phyloP scores from a whole-genome alignment of 495 filamentous ascomycete species.

The Letharia columbiana region DNA sequence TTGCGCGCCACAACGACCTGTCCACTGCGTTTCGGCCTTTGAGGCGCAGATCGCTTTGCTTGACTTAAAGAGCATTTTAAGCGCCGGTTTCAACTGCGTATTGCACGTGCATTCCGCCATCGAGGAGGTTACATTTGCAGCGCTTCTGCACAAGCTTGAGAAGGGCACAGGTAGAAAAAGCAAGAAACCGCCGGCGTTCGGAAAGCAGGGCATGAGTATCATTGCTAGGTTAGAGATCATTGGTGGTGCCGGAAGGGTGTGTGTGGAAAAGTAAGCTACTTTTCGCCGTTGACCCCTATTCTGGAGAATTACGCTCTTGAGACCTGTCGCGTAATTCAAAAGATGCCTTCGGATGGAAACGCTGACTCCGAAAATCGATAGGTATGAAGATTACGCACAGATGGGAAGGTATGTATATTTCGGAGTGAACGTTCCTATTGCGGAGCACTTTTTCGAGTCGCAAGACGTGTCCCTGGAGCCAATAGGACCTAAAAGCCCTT shows the following conservation, averaged over 20 bases:
- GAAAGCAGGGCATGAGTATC: constrained; percentile 83
- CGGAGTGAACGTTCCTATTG: background rate
- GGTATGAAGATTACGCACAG: constrained; percentile 86
- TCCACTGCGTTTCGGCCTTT: constrained; percentile 81
- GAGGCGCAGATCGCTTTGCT: constrained; percentile 94
- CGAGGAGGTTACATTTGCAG: constrained; percentile 85
- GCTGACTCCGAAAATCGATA: background rate
- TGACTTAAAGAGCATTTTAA: constrained; percentile 90
- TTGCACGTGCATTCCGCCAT: constrained; percentile 87
- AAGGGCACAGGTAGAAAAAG: constrained; percentile 89
- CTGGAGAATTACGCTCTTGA: background rate
- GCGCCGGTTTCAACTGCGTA: constrained; percentile 82
- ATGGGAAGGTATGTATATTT: constrained; percentile 44
- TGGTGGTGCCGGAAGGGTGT: constrained; percentile 75
- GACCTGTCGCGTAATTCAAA: background rate
- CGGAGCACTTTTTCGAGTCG: background rate
- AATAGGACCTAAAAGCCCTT: background rate
- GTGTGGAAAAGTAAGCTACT: constrained; percentile 55
- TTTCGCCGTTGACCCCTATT: background rate
- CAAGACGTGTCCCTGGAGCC: background rate
- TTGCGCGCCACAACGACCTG: constrained; percentile 82
- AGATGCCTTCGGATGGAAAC: background rate
- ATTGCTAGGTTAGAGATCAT: constrained; percentile 86
- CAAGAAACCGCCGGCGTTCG: constrained; percentile 86
- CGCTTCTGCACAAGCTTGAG: constrained; percentile 87